Evolutionary conservation across 2,329 filamentous ascomycete species (phyloP).

Genomic region (Biscogniauxia mediterranea): DNA sequence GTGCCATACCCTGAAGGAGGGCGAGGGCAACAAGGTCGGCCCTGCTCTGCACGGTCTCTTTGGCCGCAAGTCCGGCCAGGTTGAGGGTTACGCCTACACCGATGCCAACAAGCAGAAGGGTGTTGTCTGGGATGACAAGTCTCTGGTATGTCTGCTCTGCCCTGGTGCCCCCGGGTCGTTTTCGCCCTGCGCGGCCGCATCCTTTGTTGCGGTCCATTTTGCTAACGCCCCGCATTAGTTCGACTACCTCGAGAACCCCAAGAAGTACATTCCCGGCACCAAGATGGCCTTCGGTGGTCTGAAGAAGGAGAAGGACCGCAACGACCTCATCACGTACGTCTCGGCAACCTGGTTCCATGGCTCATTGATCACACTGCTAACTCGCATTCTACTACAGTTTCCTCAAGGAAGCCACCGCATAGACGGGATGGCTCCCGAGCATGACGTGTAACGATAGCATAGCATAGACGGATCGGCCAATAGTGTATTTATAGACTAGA

Average conservation of each 20-base stretch:
- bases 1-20: constrained; percentile 93
- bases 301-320: constrained; percentile 99
- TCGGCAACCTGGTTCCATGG: background rate
- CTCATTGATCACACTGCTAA: background rate
- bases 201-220: background rate
- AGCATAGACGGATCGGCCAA: constrained; percentile 34
- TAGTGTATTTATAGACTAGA: constrained; percentile 37
- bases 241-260: constrained; percentile 99
- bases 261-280: constrained; percentile 99
- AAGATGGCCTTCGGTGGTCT: constrained; percentile 99
- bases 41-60: constrained; percentile 97
- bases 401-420: constrained; percentile 69
- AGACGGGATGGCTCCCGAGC: constrained; percentile 41
- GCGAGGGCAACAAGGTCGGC: constrained; percentile 96
- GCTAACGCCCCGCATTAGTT: constrained; percentile 55
- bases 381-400: constrained; percentile 43
- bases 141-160: constrained; percentile 63
- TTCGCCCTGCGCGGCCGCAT: background rate
- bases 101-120: constrained; percentile 99
- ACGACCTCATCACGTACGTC: constrained; percentile 94
- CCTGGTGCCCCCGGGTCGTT: constrained; percentile 2
- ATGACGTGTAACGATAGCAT: constrained; percentile 36
- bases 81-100: constrained; percentile 94
- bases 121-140: constrained; percentile 80
- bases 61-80: constrained; percentile 89